Conservation (phyloP, 164 flowering plant genomes). For the Protea cynaroides region DNA sequence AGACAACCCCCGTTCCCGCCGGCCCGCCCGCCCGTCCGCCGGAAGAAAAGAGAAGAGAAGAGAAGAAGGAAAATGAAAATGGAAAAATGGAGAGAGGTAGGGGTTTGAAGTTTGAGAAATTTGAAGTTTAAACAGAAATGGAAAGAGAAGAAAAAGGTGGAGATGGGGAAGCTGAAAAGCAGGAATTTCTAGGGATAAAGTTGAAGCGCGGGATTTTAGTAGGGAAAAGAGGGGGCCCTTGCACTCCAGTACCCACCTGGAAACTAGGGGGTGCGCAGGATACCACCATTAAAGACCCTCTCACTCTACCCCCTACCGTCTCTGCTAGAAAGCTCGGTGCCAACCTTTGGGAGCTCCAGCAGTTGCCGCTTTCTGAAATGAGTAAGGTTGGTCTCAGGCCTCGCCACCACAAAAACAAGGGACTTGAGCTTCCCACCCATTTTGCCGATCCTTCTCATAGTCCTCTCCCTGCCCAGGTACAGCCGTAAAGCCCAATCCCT, state of each 20-base stretch:
- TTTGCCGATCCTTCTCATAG: constrained; percentile 40
- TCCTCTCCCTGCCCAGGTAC: constrained; percentile 37
- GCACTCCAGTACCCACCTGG: constrained; percentile 74
- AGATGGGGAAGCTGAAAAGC: constrained; percentile 44
- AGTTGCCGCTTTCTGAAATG: constrained; percentile 33
- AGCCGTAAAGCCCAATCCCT: neutral
- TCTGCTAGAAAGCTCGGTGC: constrained; percentile 79
- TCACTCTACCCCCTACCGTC: constrained; percentile 15
- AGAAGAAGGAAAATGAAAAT: constrained; percentile 6
- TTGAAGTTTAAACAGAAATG: constrained; percentile 18
- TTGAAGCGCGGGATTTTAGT: constrained; percentile 43
- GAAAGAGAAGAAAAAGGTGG: constrained; percentile 30
- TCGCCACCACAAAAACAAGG: constrained; percentile 31
- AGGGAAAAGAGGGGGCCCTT: constrained; percentile 52
- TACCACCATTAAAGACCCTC: constrained; percentile 11
- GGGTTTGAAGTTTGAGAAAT: neutral
- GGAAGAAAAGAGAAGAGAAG: neutral
- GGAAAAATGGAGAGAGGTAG: neutral
- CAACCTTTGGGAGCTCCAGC: constrained; percentile 57
- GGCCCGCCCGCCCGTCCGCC: too few species aligned
- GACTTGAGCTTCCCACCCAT: constrained; percentile 24
- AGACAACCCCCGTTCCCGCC: too few species aligned
- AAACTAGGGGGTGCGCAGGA: constrained; percentile 23
- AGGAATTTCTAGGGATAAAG: constrained; percentile 49
- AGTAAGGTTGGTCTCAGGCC: constrained; percentile 22